Percentiles rank a stretch among this genome's conserved stretches.
Conservation (phyloP, 179 eudicot species). For the Carnegiea gigantea region DNA sequence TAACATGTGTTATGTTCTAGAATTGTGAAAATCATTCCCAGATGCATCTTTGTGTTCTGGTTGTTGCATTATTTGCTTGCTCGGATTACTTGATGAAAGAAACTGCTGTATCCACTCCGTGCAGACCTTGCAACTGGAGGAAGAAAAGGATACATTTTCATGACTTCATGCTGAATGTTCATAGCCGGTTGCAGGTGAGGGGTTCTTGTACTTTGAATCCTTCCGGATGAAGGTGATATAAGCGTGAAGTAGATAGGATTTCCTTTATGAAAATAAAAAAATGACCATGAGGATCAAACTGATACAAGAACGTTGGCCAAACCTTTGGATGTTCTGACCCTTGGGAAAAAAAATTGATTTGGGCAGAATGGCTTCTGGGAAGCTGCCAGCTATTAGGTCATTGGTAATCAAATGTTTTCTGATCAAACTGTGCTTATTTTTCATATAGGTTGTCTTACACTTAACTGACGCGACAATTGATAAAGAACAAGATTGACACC, state of each 20-base stretch:
- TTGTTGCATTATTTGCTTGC: neutral
- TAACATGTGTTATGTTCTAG: neutral
- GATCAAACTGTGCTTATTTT: neutral
- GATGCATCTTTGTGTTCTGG: slow-evolving; percentile 1
- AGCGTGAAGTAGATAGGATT: neutral
- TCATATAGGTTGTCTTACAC: neutral
- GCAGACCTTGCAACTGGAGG: slow-evolving; percentile 86
- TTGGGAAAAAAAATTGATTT: neutral
- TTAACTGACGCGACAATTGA: neutral
- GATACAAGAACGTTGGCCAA: neutral
- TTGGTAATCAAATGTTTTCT: neutral
- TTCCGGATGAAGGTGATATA: neutral
- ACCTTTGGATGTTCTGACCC: neutral
- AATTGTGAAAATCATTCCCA: no score
- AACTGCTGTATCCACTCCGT: slow-evolving; percentile 11
- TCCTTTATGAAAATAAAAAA: neutral
- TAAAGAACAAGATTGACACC: neutral
- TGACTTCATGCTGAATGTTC: slow-evolving; percentile 93
- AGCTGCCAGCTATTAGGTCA: neutral
- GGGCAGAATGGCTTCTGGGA: neutral
- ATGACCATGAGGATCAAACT: neutral
- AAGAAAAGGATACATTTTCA: slow-evolving; percentile 92
- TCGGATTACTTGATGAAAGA: neutral
- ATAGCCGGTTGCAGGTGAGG: slow-evolving; percentile 76
- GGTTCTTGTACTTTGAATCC: neutral